Base-by-base conservation (phyloP, 257 asterid species). In the Verbena officinalis region DNA sequence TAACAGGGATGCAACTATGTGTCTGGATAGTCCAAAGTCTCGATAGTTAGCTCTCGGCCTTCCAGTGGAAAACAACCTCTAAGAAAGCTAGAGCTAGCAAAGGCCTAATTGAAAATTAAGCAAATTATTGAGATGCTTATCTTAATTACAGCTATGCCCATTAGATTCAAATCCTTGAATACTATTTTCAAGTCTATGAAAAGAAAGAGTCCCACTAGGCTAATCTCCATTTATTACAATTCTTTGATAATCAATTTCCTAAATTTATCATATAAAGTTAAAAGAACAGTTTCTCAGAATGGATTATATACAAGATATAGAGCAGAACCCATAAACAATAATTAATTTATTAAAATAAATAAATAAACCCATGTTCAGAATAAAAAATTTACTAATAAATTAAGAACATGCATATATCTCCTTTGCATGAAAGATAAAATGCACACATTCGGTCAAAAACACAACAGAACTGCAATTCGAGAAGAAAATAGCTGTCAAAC, bases 381-480 rank as follows among this genome's bases (percentile, higher is more conserved):
- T 20, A 38, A 19, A 27, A 3, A 45, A 11, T 59, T 23, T 17
- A n/a, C 0, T 24, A 30, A 45, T 4, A 55, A 74, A 67, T 42
- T 24, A 39, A 49, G 33, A 7, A 4, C 52, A 61, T 53, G 60
- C 60, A 68, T n/a, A 44, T 1, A 24, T n/a, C 66, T 19, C 13
- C 39, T 70, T 71, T 52, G 67, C 67, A 68, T 9, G 58, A 38
- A 40, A 36, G 48, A 59, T 43, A 17, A 66, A 38, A 50, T 53
- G 33, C 56, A 39, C 42, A 58, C 30, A 55, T 19, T 13, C 5
- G 51, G 9, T 31, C 21, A 65, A 52, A 36, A 36, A 3, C 20
- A 21, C 52, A 8, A 11, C 8, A 55, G 27, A 11, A 55, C 13
- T 6, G 23, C 45, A 62, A 62, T 34, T 7, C 8, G 11, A 16